These are phyloP conservation scores for Stropharia rugosoannulata DNA, from an alignment of 768 basidiomycete genomes.

Conservation along the genomic window DNA sequence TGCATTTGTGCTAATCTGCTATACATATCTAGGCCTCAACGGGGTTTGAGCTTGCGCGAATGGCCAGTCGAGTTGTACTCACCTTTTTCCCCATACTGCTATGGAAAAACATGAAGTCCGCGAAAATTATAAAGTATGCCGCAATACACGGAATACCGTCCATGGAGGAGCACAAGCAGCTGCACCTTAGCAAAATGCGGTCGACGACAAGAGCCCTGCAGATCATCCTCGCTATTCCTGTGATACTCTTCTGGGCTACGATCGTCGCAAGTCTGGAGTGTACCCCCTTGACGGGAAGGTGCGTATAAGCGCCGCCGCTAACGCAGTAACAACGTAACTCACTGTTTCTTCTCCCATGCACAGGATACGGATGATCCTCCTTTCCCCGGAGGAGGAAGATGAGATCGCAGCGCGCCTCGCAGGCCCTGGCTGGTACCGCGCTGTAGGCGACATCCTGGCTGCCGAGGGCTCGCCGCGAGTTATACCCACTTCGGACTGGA, in stretches of 20 bases:
- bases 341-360: background rate
- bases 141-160: constrained; percentile 49
- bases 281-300: constrained; percentile 88
- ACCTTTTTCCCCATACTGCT: constrained; percentile 74
- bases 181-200: constrained; percentile 47
- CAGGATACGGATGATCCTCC: constrained; percentile 86
- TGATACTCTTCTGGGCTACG: constrained; percentile 62
- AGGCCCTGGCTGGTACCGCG: constrained; percentile 84
- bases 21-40: constrained; percentile 58
- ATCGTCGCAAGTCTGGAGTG: constrained; percentile 72
- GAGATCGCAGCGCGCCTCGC: constrained; percentile 80
- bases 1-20: background rate
- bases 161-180: constrained; percentile 52
- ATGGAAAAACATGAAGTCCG: constrained; percentile 53
- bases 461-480: constrained; percentile 59
- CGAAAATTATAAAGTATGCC: constrained; percentile 47
- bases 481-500: constrained; percentile 82
- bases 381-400: constrained; percentile 93
- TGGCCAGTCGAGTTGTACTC: constrained; percentile 67
- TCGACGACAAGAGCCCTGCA: constrained; percentile 49
- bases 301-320: constrained; percentile 20
- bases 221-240: constrained; percentile 59
- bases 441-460: constrained; percentile 77
- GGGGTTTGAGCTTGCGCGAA: constrained; percentile 70
- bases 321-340: constrained; percentile 3